Base-by-base conservation (phyloP, 2,329 filamentous ascomycete genomes). In the Trichoderma sp. region DNA sequence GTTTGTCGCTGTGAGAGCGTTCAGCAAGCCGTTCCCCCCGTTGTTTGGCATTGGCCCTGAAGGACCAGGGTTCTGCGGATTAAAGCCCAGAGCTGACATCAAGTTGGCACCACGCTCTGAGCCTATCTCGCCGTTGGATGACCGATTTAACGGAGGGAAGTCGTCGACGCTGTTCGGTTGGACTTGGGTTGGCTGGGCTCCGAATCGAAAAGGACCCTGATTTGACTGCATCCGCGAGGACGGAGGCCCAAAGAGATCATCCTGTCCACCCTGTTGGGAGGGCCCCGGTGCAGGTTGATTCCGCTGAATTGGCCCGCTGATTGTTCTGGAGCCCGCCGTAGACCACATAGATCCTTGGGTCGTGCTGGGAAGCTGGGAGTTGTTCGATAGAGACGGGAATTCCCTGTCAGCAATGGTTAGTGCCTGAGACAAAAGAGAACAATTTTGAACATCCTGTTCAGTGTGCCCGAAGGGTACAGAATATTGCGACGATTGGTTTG, bases 311-410 rank as follows among this genome's bases (percentile, higher is more conserved):
- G 82, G 82, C 1, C 82, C 85, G 58, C 82, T 82, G 70, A 88
- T 79, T 71, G 82, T 86, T 73, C 88, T 82, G 20, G 85, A 81
- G 7, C 84, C 84, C 73, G 82, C 82, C 30, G 83, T 81, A 55
- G 87, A 85, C 88, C 88, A 90, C 80, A 90, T 83, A 6, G 86
- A 86, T 15, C 84, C 81, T 73, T 85, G 85, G 59, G 78, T 85
- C 7, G 84, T 79, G 71, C 80, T 86, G 32, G 85, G 81, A 57
- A 88, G 79, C 76, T 88, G 87, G 58, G 87, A 83, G 74, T 87
- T 90, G 76, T 88, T 90, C 66, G 88, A 90, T 75, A 92, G 80
- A 26, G 89, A 90, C 9, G 90, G 90, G 69, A 92, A 92, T 77
- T 92, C 89, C 73, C 89, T 92, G 73, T 28, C n/a, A 26, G 8